A percentile compares a stretch with the other conserved stretches of the same genome.
phyloP scores from a whole-genome alignment of 2,329 filamentous ascomycete species.

The Colletotrichum chrysophilum region DNA sequence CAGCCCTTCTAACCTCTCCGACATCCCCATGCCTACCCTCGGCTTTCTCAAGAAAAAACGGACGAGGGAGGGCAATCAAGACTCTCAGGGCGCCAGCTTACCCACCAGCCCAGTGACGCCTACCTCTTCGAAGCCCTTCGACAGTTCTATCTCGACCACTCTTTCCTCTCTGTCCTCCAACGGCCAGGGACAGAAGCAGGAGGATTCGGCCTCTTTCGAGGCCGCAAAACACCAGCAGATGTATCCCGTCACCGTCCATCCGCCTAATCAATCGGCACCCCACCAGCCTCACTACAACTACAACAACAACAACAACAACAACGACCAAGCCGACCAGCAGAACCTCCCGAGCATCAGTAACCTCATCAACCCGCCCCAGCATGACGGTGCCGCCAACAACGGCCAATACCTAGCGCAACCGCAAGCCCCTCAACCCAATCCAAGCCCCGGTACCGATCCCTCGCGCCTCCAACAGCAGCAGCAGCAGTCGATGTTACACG shows the following conservation, averaged over 20 bases:
- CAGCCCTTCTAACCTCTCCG: conserved; percentile 30
- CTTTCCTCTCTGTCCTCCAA: conserved; percentile 24
- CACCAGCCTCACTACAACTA: conserved; percentile 35
- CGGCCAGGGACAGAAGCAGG: conserved; percentile 19
- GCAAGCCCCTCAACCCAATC: conserved; percentile 31
- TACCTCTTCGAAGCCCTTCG: conserved; percentile 58
- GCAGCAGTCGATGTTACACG: conserved; percentile 32
- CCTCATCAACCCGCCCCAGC: conserved; percentile 73
- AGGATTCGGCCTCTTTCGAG: conserved; percentile 17
- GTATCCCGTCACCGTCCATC: conserved; percentile 34
- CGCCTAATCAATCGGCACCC: conserved; percentile 29
- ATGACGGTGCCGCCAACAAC: conserved; percentile 36
- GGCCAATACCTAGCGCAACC: conserved; percentile 26
- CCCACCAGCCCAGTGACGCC: conserved; percentile 68
- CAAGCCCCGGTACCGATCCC: conserved; percentile 43
- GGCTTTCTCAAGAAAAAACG: conserved; percentile 98
- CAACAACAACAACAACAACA: conserved; percentile 22
- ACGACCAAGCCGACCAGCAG: conserved; percentile 51
- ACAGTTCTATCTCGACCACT: conserved; percentile 31
- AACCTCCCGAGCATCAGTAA: conserved; percentile 84
- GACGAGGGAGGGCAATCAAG: conserved; percentile 86
- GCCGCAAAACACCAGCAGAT: conserved; percentile 32
- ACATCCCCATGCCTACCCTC: conserved; percentile 81
- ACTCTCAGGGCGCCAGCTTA: conserved; percentile 70
- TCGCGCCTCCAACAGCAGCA: conserved; percentile 42